Conservation (phyloP, 2,329 filamentous ascomycete genomes). For the Rhinocladiella similis region DNA sequence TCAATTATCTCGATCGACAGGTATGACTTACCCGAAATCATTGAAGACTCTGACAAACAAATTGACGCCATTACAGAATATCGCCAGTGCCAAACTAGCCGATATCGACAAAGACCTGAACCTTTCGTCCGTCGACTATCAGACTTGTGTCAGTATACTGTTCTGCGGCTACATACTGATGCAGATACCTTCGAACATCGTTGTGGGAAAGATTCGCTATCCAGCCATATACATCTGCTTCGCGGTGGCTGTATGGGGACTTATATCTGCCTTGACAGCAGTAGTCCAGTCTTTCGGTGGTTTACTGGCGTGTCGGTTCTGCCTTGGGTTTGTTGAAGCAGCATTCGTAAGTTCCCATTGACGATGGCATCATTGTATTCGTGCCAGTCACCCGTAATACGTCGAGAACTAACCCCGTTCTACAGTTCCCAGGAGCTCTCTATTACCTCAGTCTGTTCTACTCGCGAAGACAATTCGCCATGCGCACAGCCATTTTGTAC, state of each 20-base stretch:
- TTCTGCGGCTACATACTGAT: slow-evolving; percentile 64
- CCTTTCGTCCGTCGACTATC: slow-evolving; percentile 21
- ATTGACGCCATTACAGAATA: slow-evolving; percentile 47
- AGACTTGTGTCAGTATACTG: slow-evolving; percentile 47
- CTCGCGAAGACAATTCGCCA: slow-evolving; percentile 49
- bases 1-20: slow-evolving; percentile 64
- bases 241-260: slow-evolving; percentile 61
- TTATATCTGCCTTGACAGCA: slow-evolving; percentile 60
- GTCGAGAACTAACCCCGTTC: no score
- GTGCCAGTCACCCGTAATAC: no score
- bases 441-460: slow-evolving; percentile 45
- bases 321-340: slow-evolving; percentile 63
- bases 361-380: no score
- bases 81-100: slow-evolving; percentile 55
- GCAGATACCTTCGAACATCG: slow-evolving; percentile 50
- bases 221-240: slow-evolving; percentile 54
- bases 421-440: slow-evolving; percentile 45
- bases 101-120: slow-evolving; percentile 50
- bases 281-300: slow-evolving; percentile 53
- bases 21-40: not conserved
- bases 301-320: slow-evolving; percentile 58
- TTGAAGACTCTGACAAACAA: not conserved
- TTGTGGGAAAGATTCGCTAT: slow-evolving; percentile 53
- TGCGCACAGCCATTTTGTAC: slow-evolving; percentile 58
- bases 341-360: slow-evolving; percentile 46